Evolutionary conservation across 2,329 filamentous ascomycete genomes (phyloP), one percentile per base, ranked within the genome.

Genomic region (Sporothrix schenckii): DNA sequence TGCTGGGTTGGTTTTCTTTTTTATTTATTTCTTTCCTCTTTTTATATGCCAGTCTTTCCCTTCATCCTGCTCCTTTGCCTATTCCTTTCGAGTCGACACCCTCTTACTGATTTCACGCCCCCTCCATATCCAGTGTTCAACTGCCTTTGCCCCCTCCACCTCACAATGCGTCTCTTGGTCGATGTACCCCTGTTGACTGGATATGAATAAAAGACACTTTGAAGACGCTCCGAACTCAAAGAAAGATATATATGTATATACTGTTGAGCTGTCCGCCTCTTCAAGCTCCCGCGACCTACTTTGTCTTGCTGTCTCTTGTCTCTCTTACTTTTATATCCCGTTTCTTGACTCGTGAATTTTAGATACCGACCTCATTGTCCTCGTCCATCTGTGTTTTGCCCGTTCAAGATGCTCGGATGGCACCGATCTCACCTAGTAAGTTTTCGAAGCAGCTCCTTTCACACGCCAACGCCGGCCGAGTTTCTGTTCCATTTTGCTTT

Each of bases 131-230:
- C 30, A 50, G 52, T 52, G 61, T 50, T 66, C 70, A 63, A 63
- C 58, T 47, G 21, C 39, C 58, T 27, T 47, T 47, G 58, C 21
- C 39, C 47, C 13, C 58, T 52, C 34, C 67, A 34, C 68, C 39
- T 69, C 60, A 69, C 58, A 60, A 52, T 58, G 44, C 63, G n/a
- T 14, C 58, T 63, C 30, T 56, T 52, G 58, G 14, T 52, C 47
- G 14, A 63, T 68, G 21, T 41, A 71, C 65, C 69, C 69, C 65
- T 71, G 65, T 52, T 30, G 21, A 41, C 39, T 67, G 47, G 49
- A 41, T 49, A 49, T 54, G 68, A 68, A 44, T 21, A 71, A 27
- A 68, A 44, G 41, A 14, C 41, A 44, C 41, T 44, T 44, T 13
- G 41, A 44, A 7, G 34, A 21, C 63, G 44, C 50, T n/a, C 9